Percentiles rank a stretch among this genome's conserved stretches.
These are phyloP conservation scores for Aureobasidium namibiae DNA, from an alignment of 2,329 filamentous ascomycete genomes.

Conservation along the genomic window DNA sequence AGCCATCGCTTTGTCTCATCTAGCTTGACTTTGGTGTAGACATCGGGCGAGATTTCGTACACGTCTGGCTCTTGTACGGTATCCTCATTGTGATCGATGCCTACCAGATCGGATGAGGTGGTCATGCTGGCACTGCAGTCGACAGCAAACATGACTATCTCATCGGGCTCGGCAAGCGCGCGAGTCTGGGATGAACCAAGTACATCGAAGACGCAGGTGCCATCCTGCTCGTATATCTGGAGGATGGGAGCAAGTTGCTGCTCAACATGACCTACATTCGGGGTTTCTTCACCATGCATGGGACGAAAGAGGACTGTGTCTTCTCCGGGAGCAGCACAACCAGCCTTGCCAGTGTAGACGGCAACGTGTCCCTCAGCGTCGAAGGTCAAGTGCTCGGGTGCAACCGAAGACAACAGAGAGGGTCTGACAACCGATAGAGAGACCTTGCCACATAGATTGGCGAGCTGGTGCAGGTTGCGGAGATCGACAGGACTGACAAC, in stretches of 20 bases:
- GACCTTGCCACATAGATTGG: slow-evolving; percentile 25
- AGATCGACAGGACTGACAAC: slow-evolving; percentile 17
- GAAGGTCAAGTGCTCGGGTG: slow-evolving; percentile 28
- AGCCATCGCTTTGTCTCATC: slow-evolving; percentile 24
- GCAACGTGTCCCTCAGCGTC: slow-evolving; percentile 27
- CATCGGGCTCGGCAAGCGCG: slow-evolving; percentile 25
- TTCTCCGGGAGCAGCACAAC: slow-evolving; percentile 25
- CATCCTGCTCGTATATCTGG: slow-evolving; percentile 23
- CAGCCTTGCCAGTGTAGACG: slow-evolving; percentile 29
- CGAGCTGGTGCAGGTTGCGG: slow-evolving; percentile 23
- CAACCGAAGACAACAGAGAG: slow-evolving; percentile 21
- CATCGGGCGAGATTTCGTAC: neutral
- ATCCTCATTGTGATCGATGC: slow-evolving; percentile 20
- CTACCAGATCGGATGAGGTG: slow-evolving; percentile 23
- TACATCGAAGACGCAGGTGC: slow-evolving; percentile 28
- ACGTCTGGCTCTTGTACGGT: neutral
- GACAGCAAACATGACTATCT: slow-evolving; percentile 29
- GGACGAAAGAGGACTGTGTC: slow-evolving; percentile 30
- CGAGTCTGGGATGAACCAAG: slow-evolving; percentile 24
- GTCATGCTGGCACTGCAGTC: slow-evolving; percentile 29
- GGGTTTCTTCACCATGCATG: slow-evolving; percentile 22
- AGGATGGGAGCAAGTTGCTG: slow-evolving; percentile 29
- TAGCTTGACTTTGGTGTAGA: slow-evolving; percentile 13
- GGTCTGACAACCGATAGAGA: slow-evolving; percentile 25
- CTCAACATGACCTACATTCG: slow-evolving; percentile 29